phyloP scores from a whole-genome alignment of 331 rosid genomes.

The Quercus phellos region DNA sequence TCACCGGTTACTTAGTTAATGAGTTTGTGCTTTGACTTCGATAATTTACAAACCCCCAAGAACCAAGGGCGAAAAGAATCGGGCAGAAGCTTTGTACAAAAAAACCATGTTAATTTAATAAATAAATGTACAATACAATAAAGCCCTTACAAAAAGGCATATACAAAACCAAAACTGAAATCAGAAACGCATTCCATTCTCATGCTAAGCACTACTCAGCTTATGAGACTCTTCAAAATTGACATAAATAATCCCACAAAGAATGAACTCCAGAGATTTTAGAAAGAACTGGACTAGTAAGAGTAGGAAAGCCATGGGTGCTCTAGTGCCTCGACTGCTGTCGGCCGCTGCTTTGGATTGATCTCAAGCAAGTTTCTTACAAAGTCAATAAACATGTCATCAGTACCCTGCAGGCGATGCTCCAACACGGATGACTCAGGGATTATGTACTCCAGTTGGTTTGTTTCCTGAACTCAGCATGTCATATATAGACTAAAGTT shows the following conservation, averaged over 20 bases:
- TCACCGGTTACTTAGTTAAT: too few species aligned
- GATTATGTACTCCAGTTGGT: slow-evolving; percentile 75
- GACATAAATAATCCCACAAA: slow-evolving; percentile 17
- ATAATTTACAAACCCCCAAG: not conserved
- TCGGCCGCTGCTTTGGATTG: slow-evolving; percentile 73
- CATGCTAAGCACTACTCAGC: slow-evolving; percentile 10
- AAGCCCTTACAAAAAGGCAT: slow-evolving; percentile 7
- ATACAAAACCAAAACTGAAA: slow-evolving; percentile 52
- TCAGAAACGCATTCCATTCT: slow-evolving; percentile 23
- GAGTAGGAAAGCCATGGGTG: slow-evolving; percentile 92
- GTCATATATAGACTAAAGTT: slow-evolving; percentile 2
- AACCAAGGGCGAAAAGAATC: not conserved
- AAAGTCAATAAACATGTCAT: slow-evolving; percentile 57
- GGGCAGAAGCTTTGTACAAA: slow-evolving; percentile 10
- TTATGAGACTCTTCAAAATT: slow-evolving; percentile 18
- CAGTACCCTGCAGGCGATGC: slow-evolving; percentile 56
- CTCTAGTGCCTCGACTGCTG: slow-evolving; percentile 67
- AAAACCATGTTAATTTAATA: not conserved
- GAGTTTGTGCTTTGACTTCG: not conserved
- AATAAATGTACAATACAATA: not conserved
- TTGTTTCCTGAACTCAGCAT: slow-evolving; percentile 55
- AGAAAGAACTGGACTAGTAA: slow-evolving; percentile 34
- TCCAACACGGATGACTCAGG: slow-evolving; percentile 81
- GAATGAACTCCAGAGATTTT: slow-evolving; percentile 11
- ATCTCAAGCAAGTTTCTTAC: slow-evolving; percentile 58